Evolutionary conservation across 2,329 filamentous ascomycete species (phyloP).

Genomic region (Botrytis porri): DNA sequence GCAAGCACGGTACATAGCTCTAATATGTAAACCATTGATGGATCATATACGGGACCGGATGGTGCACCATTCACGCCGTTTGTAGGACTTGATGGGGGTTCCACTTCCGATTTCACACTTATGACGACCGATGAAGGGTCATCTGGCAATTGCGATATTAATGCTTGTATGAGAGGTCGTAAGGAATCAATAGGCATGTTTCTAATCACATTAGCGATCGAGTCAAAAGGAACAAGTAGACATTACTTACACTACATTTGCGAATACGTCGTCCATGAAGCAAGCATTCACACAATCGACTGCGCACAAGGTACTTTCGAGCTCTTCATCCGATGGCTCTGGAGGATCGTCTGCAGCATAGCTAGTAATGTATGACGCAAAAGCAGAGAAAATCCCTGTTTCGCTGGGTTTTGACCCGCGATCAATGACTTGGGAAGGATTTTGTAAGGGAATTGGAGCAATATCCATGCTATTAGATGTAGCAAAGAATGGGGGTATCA

Average conservation of each 20-base stretch:
- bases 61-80: slow-evolving; percentile 57
- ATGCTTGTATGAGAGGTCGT: slow-evolving; percentile 63
- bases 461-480: slow-evolving; percentile 66
- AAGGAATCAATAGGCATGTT: slow-evolving; percentile 59
- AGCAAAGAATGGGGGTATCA: slow-evolving; percentile 69
- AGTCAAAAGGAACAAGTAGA: neutral
- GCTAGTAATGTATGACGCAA: slow-evolving; percentile 96
- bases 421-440: slow-evolving; percentile 89
- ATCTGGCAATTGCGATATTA: slow-evolving; percentile 84
- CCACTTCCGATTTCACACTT: slow-evolving; percentile 81
- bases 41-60: slow-evolving; percentile 71
- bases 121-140: slow-evolving; percentile 79
- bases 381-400: slow-evolving; percentile 84
- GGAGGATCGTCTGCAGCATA: slow-evolving; percentile 97
- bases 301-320: slow-evolving; percentile 91
- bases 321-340: slow-evolving; percentile 93
- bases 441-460: slow-evolving; percentile 81
- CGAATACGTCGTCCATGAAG: slow-evolving; percentile 75
- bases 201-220: slow-evolving; percentile 42
- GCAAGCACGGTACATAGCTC: slow-evolving; percentile 84
- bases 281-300: slow-evolving; percentile 93
- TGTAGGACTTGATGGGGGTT: slow-evolving; percentile 54
- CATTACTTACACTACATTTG: slow-evolving; percentile 69
- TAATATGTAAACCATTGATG: slow-evolving; percentile 82
- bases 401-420: slow-evolving; percentile 75